Conservation (phyloP, 2,329 filamentous ascomycete species). For the Aspergillus pseudoviridinutans region DNA sequence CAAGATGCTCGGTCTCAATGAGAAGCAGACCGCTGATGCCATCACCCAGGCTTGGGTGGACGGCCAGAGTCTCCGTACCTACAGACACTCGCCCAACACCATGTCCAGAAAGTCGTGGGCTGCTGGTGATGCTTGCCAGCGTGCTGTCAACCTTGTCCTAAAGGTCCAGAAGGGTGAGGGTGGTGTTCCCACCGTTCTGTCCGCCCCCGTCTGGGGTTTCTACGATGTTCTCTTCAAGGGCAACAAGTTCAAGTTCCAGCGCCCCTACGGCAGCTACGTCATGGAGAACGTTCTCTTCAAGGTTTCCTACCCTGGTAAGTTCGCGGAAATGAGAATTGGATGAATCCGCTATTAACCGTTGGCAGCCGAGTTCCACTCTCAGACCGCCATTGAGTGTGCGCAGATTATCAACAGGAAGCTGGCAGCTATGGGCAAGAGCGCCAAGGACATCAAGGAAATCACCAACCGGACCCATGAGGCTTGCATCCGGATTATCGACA, state of each 20-base stretch:
- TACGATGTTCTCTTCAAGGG: constrained; percentile 98
- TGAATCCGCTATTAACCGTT: constrained; percentile 4
- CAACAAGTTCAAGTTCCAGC: constrained; percentile 93
- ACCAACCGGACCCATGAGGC: constrained; percentile 97
- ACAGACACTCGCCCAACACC: constrained; percentile 96
- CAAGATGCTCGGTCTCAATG: constrained; percentile 85
- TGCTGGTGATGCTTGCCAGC: constrained; percentile 95
- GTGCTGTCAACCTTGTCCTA: constrained; percentile 83
- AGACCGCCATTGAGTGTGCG: constrained; percentile 94
- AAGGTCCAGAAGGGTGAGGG: constrained; percentile 90
- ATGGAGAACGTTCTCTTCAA: constrained; percentile 99
- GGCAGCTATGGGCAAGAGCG: constrained; percentile 79
- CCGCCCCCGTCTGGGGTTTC: constrained; percentile 93
- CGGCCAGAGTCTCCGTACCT: constrained; percentile 91
- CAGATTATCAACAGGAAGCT: constrained; percentile 83
- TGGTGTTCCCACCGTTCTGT: constrained; percentile 87
- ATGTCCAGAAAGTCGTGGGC: constrained; percentile 99
- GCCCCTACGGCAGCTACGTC: constrained; percentile 94
- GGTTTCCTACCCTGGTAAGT: constrained; percentile 89
- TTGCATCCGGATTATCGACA: constrained; percentile 98
- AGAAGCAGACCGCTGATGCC: constrained; percentile 89
- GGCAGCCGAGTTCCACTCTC: constrained; percentile 90
- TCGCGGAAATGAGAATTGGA: background rate
- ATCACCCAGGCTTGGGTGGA: constrained; percentile 98
- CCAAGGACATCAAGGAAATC: constrained; percentile 87